Conservation (phyloP, 2,329 filamentous ascomycete genomes). For the Neodidymelliopsis sp. region DNA sequence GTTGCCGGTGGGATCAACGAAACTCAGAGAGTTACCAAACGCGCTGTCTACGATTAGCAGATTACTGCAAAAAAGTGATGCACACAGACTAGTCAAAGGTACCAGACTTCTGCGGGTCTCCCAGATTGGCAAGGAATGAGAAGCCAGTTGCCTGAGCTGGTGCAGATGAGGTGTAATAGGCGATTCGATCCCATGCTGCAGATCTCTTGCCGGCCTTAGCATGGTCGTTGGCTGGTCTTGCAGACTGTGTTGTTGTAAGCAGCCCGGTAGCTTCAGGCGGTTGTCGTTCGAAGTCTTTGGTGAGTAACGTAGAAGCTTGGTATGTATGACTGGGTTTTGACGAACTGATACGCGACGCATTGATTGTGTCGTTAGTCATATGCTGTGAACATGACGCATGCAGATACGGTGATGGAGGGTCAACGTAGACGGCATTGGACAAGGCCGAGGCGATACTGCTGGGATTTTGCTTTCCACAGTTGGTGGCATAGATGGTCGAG, state of each 20-base stretch:
- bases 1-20: conserved; percentile 58
- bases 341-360: not conserved
- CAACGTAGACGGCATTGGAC: conserved; percentile 14
- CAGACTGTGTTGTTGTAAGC: not conserved
- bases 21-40: conserved; percentile 67
- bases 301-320: not conserved
- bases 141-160: conserved; percentile 58
- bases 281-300: not conserved
- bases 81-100: conserved; percentile 57
- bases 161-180: conserved; percentile 56
- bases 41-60: conserved; percentile 37
- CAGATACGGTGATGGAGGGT: conserved; percentile 16
- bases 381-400: not conserved
- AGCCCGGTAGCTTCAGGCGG: not conserved
- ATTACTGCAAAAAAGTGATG: not conserved
- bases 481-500: conserved; percentile 19
- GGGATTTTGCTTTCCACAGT: conserved; percentile 5
- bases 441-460: not conserved
- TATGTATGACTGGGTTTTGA: conserved; percentile 2
- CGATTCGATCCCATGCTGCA: conserved; percentile 53
- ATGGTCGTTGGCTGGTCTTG: not conserved
- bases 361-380: not conserved
- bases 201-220: conserved; percentile 11
- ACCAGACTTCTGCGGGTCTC: conserved; percentile 62
- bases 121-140: conserved; percentile 66